Percentiles rank a stretch among this genome's conserved stretches.
phyloP scores from a whole-genome alignment of 331 rosid species.

The Quercus phellos region DNA sequence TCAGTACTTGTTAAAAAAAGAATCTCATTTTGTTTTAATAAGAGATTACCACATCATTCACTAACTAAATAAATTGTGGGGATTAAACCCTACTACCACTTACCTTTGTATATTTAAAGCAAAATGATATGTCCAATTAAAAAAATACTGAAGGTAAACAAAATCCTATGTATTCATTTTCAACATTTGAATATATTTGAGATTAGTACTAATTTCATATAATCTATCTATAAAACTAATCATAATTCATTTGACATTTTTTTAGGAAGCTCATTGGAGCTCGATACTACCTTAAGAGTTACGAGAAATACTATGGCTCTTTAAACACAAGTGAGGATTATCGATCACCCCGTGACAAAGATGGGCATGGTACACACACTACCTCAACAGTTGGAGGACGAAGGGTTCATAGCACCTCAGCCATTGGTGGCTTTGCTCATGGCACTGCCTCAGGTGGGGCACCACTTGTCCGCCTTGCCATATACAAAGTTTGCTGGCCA shows the following conservation, averaged over 20 bases:
- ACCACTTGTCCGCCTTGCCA: slow-evolving; percentile 65
- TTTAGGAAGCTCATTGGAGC: slow-evolving; percentile 83
- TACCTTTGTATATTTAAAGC: no score
- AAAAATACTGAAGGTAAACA: no score
- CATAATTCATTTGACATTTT: not conserved
- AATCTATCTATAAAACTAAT: no score
- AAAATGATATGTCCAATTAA: no score
- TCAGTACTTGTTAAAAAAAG: accelerated
- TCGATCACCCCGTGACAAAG: slow-evolving; percentile 76
- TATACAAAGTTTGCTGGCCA: slow-evolving; percentile 95
- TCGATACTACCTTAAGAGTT: slow-evolving; percentile 67
- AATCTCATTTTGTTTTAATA: no score
- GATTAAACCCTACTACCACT: no score
- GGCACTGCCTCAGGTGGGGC: slow-evolving; percentile 85
- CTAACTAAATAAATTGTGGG: accelerated
- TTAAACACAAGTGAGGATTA: slow-evolving; percentile 53
- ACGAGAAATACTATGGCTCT: slow-evolving; percentile 40
- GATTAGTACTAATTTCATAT: no score
- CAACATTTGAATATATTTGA: no score
- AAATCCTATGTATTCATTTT: no score
- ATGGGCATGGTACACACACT: slow-evolving; percentile 93
- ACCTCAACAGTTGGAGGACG: slow-evolving; percentile 78
- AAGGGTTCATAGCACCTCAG: slow-evolving; percentile 32
- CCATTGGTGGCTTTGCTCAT: slow-evolving; percentile 62
- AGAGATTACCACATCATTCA: accelerated